A percentile compares a stretch with the other conserved stretches of the same genome.
Evolutionary conservation across 148 eudicot genomes (phyloP).

Genomic region (Pharnaceum exiguum): DNA sequence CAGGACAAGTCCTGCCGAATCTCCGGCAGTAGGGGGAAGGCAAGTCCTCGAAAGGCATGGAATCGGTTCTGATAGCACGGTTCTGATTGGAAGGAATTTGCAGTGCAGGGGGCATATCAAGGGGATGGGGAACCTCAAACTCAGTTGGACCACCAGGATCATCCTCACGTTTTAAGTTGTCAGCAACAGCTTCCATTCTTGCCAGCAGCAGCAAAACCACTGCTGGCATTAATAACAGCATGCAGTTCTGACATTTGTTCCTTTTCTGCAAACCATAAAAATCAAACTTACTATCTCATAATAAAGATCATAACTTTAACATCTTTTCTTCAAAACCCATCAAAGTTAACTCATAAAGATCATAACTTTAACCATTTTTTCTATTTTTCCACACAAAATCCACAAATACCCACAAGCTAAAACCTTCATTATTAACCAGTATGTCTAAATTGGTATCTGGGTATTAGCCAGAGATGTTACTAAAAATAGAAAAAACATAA

Average conservation of each 20-base stretch:
- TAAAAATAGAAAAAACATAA: no score
- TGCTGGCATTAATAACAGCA: slow-evolving; percentile 48
- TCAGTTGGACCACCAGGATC: no score
- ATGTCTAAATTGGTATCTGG: no score
- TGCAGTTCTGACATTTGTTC: slow-evolving; percentile 37
- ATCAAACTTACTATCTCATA: background rate
- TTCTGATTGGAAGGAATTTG: slow-evolving; percentile 38
- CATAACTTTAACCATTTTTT: no score
- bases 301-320: background rate
- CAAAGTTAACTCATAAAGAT: no score
- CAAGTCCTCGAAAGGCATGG: slow-evolving; percentile 39
- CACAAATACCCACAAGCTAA: no score
- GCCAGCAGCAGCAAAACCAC: slow-evolving; percentile 46
- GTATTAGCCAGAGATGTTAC: no score
- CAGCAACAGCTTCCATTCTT: slow-evolving; percentile 27
- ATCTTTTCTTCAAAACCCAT: no score
- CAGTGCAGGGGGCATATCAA: slow-evolving; percentile 65
- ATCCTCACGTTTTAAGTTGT: slow-evolving; percentile 34
- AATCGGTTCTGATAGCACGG: slow-evolving; percentile 50
- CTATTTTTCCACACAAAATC: no score
- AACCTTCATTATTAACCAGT: no score
- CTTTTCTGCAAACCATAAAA: slow-evolving; percentile 54
- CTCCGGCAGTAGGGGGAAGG: slow-evolving; percentile 51
- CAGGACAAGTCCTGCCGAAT: slow-evolving; percentile 54
- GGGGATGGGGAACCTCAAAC: slow-evolving; percentile 45